Evolutionary conservation across 208 protist genomes (phyloP).

Genomic region (Trypanosoma boissoni): DNA sequence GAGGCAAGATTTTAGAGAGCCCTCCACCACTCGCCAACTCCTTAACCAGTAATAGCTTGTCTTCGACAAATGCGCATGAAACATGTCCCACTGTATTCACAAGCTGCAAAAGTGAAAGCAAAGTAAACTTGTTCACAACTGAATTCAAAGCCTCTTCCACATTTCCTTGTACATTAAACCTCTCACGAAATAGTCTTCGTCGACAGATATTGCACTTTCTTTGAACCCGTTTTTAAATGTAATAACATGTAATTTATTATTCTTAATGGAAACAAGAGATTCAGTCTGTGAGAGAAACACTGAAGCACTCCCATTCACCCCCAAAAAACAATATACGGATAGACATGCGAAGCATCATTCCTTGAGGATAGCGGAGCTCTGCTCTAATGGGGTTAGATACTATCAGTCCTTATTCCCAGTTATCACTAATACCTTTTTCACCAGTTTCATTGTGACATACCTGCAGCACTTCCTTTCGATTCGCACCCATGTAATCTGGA

Average conservation of each 20-base stretch:
- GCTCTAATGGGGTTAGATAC: not conserved
- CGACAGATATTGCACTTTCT: slow-evolving; percentile 19
- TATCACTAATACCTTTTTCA: not conserved
- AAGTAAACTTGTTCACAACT: slow-evolving; percentile 66
- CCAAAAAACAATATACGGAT: slow-evolving; percentile 36
- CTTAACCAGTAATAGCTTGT: slow-evolving; percentile 64
- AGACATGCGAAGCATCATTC: slow-evolving; percentile 49
- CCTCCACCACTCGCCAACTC: slow-evolving; percentile 84
- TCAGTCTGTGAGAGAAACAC: slow-evolving; percentile 64
- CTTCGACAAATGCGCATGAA: slow-evolving; percentile 20
- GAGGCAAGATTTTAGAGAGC: slow-evolving; percentile 55
- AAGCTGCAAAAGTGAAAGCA: slow-evolving; percentile 58
- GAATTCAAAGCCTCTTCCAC: slow-evolving; percentile 31
- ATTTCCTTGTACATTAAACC: slow-evolving; percentile 25
- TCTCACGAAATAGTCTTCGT: slow-evolving; percentile 30
- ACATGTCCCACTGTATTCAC: slow-evolving; percentile 41
- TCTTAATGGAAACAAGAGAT: slow-evolving; percentile 70
- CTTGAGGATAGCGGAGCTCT: slow-evolving; percentile 41
- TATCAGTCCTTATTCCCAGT: not conserved
- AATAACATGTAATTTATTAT: slow-evolving; percentile 37
- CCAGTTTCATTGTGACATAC: not conserved
- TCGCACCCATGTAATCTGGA: not conserved
- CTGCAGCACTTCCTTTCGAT: not conserved
- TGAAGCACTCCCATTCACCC: slow-evolving; percentile 53
- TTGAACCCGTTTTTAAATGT: slow-evolving; percentile 20